Base-by-base conservation (phyloP, 2,329 filamentous ascomycete genomes). In the Knoxdaviesia capensis region DNA sequence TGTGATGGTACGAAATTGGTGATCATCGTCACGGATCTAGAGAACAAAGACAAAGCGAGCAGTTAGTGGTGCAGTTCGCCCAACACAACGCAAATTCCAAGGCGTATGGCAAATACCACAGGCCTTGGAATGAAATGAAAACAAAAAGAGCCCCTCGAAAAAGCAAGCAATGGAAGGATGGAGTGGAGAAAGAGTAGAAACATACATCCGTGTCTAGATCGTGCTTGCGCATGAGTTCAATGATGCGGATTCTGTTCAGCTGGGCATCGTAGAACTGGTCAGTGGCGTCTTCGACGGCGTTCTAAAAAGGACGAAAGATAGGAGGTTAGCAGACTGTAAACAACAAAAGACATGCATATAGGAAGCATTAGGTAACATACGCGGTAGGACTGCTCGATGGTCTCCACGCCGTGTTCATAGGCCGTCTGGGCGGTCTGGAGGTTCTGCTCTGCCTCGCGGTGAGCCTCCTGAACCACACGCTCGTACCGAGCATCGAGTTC, bases 181-280 rank as follows among this genome's bases (percentile, higher is more conserved):
- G 11, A 28, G 4, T 7, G 8, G 41, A 9, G 33, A 43, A 51
- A 47, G 35, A 55, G 9, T 44, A 47, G 47, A 54, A 43, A 59
- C 68, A 63, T 55, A 70, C 68, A 53, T 70, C 65, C 10, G 63
- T 53, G 1, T 68, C 65, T 10, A 70, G 55, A 9, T 56, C 53
- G 43, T 59, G 62, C 41, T 62, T 54, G 36, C 60, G 54, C 36
- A 71, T 54, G 9, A 59, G 52, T 43, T 62, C 56, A 8, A 71
- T 56, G 32, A 64, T 58, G 43, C 66, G 63, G 38, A 65, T 53
- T 42, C 64, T 59, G 38, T 60, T 58, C 41, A 68, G 58, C 47
- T 67, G 60, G 34, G 61, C 57, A 45, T 69, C 63, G 43, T 59
- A 56, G 44, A 64, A 66, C 43, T 53, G 53, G 36, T 64, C 61